Base-by-base conservation (phyloP, 192 early-diverging fungal genomes). In the Mortierella claussenii region DNA sequence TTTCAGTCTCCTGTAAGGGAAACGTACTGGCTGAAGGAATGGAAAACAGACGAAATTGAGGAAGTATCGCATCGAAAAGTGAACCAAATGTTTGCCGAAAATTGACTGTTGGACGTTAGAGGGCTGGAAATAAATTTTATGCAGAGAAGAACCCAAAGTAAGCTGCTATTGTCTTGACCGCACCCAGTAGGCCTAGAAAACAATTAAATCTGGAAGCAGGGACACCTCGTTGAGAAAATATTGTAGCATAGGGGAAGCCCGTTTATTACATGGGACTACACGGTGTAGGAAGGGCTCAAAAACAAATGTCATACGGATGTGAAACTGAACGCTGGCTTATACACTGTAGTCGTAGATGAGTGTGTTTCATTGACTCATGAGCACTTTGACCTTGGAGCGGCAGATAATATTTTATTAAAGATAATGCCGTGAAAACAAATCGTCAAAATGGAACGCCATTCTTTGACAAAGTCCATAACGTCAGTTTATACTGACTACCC, bases 211-310 rank as follows among this genome's bases (percentile, higher is more conserved):
- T 9, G 20, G 4, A 53, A 18, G 3, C 51, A 53, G 20, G 21
- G 24, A 10, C 21, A 27, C 4, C 17, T 51, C 2, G 4, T 26
- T 51, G 21, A 51, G 21, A 27, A 51, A 27, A 27, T 27, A 51
- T 27, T 51, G 3, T 27, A 51, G 24, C 49, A 51, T 51, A 27
- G 49, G 28, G 49, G 49, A 51, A 27, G 49, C 2, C 28, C 49
- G 11, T 27, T 51, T 23, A 51, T 51, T 23, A 51, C 28, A 27
- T 51, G 49, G 49, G 49, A 27, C 7, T 51, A 27, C 26, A 26
- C 28, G 49, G 23, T 27, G 4, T 51, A 17, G 21, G 11, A 4
- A 13, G 49, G 49, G 3, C 49, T 27, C 4, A 27, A 27, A 15
- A 43, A 28, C 36, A 56, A 46, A 27, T 26, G 5, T 28, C 11